These are phyloP conservation scores for Cladosporium halotolerans DNA, from an alignment of 2,329 filamentous ascomycete genomes.

Conservation along the genomic window DNA sequence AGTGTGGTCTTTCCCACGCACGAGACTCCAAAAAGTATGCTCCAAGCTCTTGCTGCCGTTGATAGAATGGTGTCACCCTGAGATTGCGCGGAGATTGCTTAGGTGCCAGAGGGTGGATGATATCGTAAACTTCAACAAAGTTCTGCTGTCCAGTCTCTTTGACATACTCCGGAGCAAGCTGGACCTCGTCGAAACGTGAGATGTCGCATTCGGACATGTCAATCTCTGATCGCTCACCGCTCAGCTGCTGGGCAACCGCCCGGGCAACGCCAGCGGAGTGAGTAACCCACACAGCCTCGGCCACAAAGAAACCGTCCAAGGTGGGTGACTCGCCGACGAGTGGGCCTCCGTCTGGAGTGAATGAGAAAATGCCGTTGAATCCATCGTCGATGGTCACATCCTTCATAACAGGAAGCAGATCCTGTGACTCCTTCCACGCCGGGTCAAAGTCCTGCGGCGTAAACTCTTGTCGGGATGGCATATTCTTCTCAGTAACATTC, in stretches of 20 bases:
- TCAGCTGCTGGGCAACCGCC: conserved; percentile 54
- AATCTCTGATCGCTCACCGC: conserved; percentile 48
- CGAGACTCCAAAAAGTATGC: conserved; percentile 55
- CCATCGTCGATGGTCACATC: conserved; percentile 51
- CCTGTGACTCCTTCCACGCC: conserved; percentile 52
- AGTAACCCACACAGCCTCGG: conserved; percentile 62
- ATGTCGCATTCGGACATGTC: conserved; percentile 56
- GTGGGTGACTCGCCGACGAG: conserved; percentile 53
- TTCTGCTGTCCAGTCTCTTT: conserved; percentile 55
- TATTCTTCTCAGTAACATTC: conserved; percentile 52
- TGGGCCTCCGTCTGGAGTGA: conserved; percentile 58
- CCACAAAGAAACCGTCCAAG: conserved; percentile 57
- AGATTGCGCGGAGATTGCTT: conserved; percentile 53
- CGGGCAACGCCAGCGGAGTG: conserved; percentile 59
- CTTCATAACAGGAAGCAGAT: conserved; percentile 48
- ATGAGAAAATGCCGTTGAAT: conserved; percentile 62
- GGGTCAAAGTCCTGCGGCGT: conserved; percentile 55
- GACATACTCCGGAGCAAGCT: conserved; percentile 51
- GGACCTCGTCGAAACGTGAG: conserved; percentile 55
- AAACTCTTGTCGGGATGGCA: conserved; percentile 58
- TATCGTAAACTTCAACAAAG: conserved; percentile 60
- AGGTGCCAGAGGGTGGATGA: conserved; percentile 55
- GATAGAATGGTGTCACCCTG: conserved; percentile 53
- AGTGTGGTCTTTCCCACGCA: conserved; percentile 59
- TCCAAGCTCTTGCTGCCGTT: conserved; percentile 49